Evolutionary conservation across 2,329 filamentous ascomycete species (phyloP).

Genomic region (Aspergillus sojae): DNA sequence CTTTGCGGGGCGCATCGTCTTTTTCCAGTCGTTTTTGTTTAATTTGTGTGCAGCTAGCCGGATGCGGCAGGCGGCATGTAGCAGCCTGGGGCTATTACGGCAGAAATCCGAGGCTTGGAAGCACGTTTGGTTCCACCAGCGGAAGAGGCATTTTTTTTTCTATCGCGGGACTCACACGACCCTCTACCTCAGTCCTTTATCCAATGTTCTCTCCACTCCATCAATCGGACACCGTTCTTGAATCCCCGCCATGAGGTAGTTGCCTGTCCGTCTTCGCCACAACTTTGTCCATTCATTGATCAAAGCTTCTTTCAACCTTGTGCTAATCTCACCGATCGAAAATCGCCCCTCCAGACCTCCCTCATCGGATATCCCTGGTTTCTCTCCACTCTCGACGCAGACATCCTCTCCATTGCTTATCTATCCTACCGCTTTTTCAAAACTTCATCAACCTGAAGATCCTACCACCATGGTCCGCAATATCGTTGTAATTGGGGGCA

Average conservation of each 20-base stretch:
- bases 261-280: conserved; percentile 21
- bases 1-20: conserved; percentile 6
- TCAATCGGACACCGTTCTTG: conserved; percentile 23
- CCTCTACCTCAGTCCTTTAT: conserved; percentile 26
- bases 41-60: conserved; percentile 30
- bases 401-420: conserved; percentile 18
- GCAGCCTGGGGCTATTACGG: conserved; percentile 29
- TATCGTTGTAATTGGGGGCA: conserved; percentile 90
- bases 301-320: conserved; percentile 8
- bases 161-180: conserved; percentile 39
- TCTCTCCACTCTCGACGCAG: conserved; percentile 26
- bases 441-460: conserved; percentile 14
- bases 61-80: conserved; percentile 16
- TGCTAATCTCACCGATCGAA: conserved; percentile 25
- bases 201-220: conserved; percentile 25
- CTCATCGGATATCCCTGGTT: conserved; percentile 28
- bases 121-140: conserved; percentile 36
- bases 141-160: conserved; percentile 38
- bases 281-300: conserved; percentile 11
- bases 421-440: conserved; percentile 18
- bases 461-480: conserved; percentile 77
- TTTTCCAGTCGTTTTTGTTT: conserved; percentile 6
- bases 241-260: conserved; percentile 40
- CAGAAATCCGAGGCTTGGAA: conserved; percentile 30
- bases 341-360: conserved; percentile 32